These are phyloP conservation scores for Mycosphaerella sp. DNA, from an alignment of 2,329 filamentous ascomycete species.

Conservation along the genomic window DNA sequence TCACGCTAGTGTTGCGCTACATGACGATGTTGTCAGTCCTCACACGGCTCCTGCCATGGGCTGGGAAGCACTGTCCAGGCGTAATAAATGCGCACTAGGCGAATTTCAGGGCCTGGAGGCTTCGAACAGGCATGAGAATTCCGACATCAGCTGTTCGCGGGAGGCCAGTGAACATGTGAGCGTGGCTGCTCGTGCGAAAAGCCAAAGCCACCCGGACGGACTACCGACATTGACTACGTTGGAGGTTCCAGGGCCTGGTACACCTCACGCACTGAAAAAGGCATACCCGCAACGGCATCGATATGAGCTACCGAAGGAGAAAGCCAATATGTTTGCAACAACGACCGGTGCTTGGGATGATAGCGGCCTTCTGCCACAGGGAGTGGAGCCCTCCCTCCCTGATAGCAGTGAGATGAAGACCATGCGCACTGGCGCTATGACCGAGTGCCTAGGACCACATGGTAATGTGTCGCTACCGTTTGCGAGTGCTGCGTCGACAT, in stretches of 20 bases:
- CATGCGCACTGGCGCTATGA: slow-evolving; percentile 28
- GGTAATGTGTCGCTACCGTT: slow-evolving; percentile 25
- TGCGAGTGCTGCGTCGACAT: slow-evolving; percentile 22
- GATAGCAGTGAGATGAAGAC: slow-evolving; percentile 12
- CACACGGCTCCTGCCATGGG: neutral
- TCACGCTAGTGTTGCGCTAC: neutral
- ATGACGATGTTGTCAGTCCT: neutral
- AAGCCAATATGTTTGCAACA: slow-evolving; percentile 27
- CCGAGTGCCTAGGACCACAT: slow-evolving; percentile 27
- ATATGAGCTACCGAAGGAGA: slow-evolving; percentile 26
- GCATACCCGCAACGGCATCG: slow-evolving; percentile 26
- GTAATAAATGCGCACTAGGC: neutral
- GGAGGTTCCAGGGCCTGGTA: slow-evolving; percentile 12
- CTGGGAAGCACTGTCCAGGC: slow-evolving; percentile 5
- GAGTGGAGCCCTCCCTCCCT: slow-evolving; percentile 16
- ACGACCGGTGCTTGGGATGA: slow-evolving; percentile 29
- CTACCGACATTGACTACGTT: slow-evolving; percentile 11
- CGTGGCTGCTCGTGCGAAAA: slow-evolving; percentile 9
- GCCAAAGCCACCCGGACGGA: no score
- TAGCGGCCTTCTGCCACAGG: slow-evolving; percentile 28
- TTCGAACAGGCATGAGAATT: slow-evolving; percentile 6
- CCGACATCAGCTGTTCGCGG: neutral
- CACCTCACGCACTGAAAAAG: slow-evolving; percentile 5
- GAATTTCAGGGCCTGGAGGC: slow-evolving; percentile 6
- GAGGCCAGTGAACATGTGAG: slow-evolving; percentile 2